phyloP scores from a whole-genome alignment of 2,329 filamentous ascomycete genomes.

The Fusarium ramigenum region DNA sequence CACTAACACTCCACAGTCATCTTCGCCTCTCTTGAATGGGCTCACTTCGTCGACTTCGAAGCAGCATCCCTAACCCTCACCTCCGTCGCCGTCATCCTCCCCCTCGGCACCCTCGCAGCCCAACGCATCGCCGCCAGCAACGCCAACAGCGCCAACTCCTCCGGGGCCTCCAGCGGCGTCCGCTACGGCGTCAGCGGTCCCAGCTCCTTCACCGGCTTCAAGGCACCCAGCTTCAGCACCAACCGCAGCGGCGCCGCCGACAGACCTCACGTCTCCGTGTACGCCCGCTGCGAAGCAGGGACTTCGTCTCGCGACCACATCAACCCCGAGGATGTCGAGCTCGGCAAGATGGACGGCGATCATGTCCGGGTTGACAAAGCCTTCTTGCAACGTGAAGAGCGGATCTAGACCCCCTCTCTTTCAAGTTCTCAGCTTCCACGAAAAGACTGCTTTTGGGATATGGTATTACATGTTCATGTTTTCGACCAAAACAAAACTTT shows the following conservation, averaged over 20 bases:
- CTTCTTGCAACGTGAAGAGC: slow-evolving; percentile 47
- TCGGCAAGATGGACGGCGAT: slow-evolving; percentile 42
- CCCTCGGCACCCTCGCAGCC: slow-evolving; percentile 62
- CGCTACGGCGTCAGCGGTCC: slow-evolving; percentile 25
- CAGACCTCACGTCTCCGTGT: slow-evolving; percentile 31
- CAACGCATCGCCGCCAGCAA: slow-evolving; percentile 52
- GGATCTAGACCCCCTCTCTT: slow-evolving; percentile 31
- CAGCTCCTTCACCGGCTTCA: slow-evolving; percentile 35
- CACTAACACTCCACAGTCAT: slow-evolving; percentile 51
- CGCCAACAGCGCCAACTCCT: slow-evolving; percentile 31
- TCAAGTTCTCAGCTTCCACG: neutral
- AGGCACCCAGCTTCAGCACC: slow-evolving; percentile 34
- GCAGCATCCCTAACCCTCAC: slow-evolving; percentile 60
- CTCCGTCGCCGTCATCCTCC: slow-evolving; percentile 61
- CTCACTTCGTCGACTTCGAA: slow-evolving; percentile 56
- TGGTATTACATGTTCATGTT: slow-evolving; percentile 6
- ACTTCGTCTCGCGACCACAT: slow-evolving; percentile 23
- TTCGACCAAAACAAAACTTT: slow-evolving; percentile 9
- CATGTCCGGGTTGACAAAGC: slow-evolving; percentile 46
- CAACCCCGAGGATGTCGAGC: slow-evolving; percentile 46
- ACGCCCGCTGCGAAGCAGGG: slow-evolving; percentile 42
- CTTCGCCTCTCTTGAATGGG: slow-evolving; percentile 60
- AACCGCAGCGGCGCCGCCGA: slow-evolving; percentile 23
- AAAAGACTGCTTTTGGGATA: slow-evolving; percentile 16
- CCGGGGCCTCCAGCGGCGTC: slow-evolving; percentile 24